Base-by-base conservation (phyloP, 2,329 filamentous ascomycete species). In the Aspergillus novofumigatus region DNA sequence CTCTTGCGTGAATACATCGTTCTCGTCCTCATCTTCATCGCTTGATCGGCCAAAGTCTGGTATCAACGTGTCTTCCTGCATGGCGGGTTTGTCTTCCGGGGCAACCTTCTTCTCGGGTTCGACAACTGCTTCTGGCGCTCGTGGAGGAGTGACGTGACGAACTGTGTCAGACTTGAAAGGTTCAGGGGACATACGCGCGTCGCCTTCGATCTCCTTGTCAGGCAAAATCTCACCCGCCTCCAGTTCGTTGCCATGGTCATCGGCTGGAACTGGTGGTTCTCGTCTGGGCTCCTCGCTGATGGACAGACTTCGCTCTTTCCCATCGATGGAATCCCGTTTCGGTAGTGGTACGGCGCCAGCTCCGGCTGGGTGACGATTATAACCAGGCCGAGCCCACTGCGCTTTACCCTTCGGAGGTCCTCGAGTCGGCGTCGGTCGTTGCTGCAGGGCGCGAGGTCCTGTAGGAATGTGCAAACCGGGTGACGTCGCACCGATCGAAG, bases 1-100 rank as follows among this genome's bases (percentile, higher is more conserved):
- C 48, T 79, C 77, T 51, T 80, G 76, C 10, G 76, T 78, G 45
- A 80, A 75, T 35, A 77, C 71, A 1, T 69, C 69, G 45, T 73
- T 73, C 54, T 78, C 77, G 52, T 78, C 76, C 49, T 79, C 77
- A 42, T 77, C 75, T 57, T 79, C 77, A n/a, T 78, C 75, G 49
- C 71, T 74, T 21, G 69, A 67, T 44, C 65, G 67, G 6, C 59
- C 66, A 52, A 75, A 73, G 35, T 71, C 70, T 2, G 73, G 71
- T 47, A 75, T 68, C 7, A 69, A 38, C 4, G 67, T 56, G 28
- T 65, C 54, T 1, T 23, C 44, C 11, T 14, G 44, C 6, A 14
- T 3, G 44, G 44, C 44, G 11, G 44, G 44, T 47, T 20, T 52
- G 21, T 56, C 57, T 3, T 53, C 51, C 41, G 59, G 60, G n/a